A percentile compares a stretch with the other conserved stretches of the same genome.
phyloP scores from a whole-genome alignment of 192 early-diverging fungal genomes.

The Pilaira anomala region DNA sequence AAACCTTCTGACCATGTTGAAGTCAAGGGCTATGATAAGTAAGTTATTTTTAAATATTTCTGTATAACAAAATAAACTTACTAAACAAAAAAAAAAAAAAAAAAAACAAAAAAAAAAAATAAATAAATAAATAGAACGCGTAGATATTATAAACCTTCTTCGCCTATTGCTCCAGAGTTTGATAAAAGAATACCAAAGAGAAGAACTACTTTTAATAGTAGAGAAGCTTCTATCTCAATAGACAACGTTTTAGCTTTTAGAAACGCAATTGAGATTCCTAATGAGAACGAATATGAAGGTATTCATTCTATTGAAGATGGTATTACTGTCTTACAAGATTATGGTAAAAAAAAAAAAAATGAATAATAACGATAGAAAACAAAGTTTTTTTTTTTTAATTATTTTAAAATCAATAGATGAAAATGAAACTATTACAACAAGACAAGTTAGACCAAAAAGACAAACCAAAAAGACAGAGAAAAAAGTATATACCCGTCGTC shows the following conservation, averaged over 20 bases:
- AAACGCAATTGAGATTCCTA: conserved; percentile 9
- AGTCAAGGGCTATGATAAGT: conserved; percentile 43
- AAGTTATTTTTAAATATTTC: background rate
- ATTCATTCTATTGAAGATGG: no score
- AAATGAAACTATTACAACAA: background rate
- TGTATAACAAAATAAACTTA: background rate
- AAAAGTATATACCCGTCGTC: background rate
- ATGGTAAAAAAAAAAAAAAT: no score
- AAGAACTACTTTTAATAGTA: conserved; percentile 49
- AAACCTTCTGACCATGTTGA: conserved; percentile 76
- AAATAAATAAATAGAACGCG: background rate
- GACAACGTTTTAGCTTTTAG: conserved; percentile 37
- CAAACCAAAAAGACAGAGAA: background rate
- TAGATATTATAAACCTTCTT: background rate
- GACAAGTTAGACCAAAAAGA: background rate
- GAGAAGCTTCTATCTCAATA: conserved; percentile 47
- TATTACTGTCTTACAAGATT: no score
- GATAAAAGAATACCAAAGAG: conserved; percentile 45
- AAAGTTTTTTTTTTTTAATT: no score
- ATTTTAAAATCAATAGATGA: no score
- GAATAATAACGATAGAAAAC: no score
- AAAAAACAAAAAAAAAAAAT: no score
- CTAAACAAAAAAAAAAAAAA: conserved; percentile 10
- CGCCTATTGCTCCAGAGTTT: background rate
- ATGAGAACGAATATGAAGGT: background rate